A percentile compares a stretch with the other conserved stretches of the same genome.
Evolutionary conservation across 805 yeast species (phyloP).

Genomic region (Hanseniaspora clermontiae): DNA sequence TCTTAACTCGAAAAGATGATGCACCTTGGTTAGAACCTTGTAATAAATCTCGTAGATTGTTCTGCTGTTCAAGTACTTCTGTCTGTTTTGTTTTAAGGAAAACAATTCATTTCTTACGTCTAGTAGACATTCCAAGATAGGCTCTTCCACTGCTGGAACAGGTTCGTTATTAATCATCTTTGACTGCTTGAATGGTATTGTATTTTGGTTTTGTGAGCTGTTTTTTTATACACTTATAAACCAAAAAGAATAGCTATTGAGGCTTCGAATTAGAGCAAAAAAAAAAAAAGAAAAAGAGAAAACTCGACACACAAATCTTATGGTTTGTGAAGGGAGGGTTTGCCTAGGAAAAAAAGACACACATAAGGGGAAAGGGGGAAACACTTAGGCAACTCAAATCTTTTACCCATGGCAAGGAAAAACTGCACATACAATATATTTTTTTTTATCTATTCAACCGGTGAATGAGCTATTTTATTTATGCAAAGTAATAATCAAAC

Average conservation of each 20-base stretch:
- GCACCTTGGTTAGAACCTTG: constrained; percentile 41
- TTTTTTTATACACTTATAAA: not conserved
- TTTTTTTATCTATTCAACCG: no score
- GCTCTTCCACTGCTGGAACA: constrained; percentile 30
- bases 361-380: no score
- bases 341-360: no score
- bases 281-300: no score
- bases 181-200: constrained; percentile 15
- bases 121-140: constrained; percentile 31
- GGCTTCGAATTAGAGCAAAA: no score
- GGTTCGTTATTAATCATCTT: constrained; percentile 18
- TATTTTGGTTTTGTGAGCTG: not conserved
- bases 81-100: constrained; percentile 47
- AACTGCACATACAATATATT: no score
- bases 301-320: no score
- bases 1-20: constrained; percentile 42
- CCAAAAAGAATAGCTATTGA: not conserved
- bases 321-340: no score
- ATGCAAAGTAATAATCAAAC: no score
- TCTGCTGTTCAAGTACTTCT: constrained; percentile 51
- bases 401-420: no score
- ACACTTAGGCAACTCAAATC: no score
- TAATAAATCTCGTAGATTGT: constrained; percentile 53
- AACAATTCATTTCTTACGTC: constrained; percentile 35
- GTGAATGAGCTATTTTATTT: no score